Conservation (phyloP, 345 rosid genomes). For the Populus pruinosa region DNA sequence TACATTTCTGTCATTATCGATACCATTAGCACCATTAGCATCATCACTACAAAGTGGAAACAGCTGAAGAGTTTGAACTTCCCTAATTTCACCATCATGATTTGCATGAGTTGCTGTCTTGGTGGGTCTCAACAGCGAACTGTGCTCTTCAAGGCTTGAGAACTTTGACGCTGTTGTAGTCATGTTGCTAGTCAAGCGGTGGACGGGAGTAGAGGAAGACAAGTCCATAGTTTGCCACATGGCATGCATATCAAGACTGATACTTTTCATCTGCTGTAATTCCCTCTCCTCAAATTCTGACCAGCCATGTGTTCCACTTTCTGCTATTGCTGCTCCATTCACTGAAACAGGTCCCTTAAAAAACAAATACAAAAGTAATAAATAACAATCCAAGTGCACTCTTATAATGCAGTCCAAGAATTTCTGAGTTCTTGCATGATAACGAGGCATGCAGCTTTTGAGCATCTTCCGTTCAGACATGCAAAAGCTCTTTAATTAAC, state of each 20-base stretch:
- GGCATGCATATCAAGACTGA: constrained; percentile 6
- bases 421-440: constrained; percentile 15
- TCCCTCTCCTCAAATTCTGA: constrained; percentile 27
- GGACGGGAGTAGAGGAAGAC: constrained; percentile 10
- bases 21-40: constrained; percentile 4
- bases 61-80: constrained; percentile 47
- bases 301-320: constrained; percentile 27
- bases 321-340: constrained; percentile 16
- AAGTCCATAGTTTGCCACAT: constrained; percentile 25
- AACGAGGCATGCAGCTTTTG: constrained; percentile 33
- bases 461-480: constrained; percentile 24
- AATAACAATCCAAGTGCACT: neutral
- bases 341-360: constrained; percentile 22
- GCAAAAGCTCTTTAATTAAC: constrained; percentile 23
- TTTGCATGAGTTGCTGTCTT: constrained; percentile 8
- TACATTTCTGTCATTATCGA: constrained; percentile 21
- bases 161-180: constrained; percentile 6
- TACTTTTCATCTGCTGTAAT: constrained; percentile 20
- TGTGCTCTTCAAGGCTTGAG: neutral
- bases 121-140: constrained; percentile 3
- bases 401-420: neutral
- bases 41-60: constrained; percentile 38
- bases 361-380: neutral
- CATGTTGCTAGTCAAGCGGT: constrained; percentile 10
- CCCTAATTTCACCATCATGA: constrained; percentile 27